A percentile compares a stretch with the other conserved stretches of the same genome.
These are phyloP conservation scores for Xylaria curta DNA, from an alignment of 495 filamentous ascomycete species.

Conservation along the genomic window DNA sequence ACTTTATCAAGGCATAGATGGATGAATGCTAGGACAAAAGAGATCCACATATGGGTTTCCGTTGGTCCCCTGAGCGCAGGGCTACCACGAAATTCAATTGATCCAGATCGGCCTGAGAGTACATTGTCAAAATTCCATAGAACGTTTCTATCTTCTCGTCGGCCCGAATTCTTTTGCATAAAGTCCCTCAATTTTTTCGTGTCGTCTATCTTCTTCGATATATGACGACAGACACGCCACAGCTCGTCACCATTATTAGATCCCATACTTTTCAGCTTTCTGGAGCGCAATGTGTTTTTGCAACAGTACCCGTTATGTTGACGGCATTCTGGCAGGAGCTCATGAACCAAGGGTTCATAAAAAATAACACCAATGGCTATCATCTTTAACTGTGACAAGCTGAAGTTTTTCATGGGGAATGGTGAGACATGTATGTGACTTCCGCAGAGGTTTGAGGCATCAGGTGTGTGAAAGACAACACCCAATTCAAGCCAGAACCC, in stretches of 20 bases:
- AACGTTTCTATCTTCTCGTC: not conserved
- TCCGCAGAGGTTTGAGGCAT: not conserved
- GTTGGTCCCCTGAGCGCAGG: not conserved
- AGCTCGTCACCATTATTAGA: not conserved
- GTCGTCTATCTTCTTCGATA: not conserved
- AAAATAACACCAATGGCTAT: conserved; percentile 4
- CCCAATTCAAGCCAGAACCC: not conserved
- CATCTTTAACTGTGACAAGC: not conserved
- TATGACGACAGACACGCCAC: not conserved
- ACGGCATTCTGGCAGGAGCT: not conserved
- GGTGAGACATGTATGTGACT: conserved; percentile 8
- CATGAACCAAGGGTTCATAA: not conserved
- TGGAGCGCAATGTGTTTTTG: not conserved
- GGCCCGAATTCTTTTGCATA: not conserved
- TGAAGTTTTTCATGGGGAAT: not conserved
- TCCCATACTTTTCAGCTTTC: not conserved
- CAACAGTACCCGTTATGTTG: not conserved
- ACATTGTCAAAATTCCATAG: conserved; percentile 6
- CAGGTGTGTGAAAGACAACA: not conserved
- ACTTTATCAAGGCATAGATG: not conserved
- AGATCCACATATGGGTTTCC: not conserved
- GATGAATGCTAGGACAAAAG: not conserved
- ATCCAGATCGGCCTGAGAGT: not conserved
- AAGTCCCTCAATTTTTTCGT: not conserved
- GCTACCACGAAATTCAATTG: conserved; percentile 6